Evolutionary conservation across 1,139 yeast genomes (phyloP), one percentile per base, ranked within the genome.

Genomic region (Candida albicans): DNA sequence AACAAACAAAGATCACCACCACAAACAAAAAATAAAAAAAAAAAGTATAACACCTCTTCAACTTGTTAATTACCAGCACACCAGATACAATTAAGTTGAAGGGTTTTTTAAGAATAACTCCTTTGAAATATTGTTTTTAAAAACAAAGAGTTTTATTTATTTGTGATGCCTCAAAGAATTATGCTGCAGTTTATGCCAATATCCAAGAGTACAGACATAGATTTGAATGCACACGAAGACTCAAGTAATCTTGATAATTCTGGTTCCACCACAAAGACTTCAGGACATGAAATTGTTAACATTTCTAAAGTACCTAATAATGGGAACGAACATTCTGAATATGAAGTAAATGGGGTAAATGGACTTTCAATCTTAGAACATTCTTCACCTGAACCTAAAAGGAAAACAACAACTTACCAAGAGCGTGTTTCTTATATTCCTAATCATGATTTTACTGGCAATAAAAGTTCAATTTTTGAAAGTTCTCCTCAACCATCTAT

Each of bases 381-480:
- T 11, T 40, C 47, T 26, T 41, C 34, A 36, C 47, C 52, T 18
- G 45, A 43, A 37, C 44, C 32, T 5, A 28, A 29, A 2, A 43
- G 48, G 14, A 47, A 46, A 33, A 42, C 49, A 24, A 26, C 36
- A 15, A 44, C 52, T 8, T 70, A 69, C 51, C 68, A 70, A 43
- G 59, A 59, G 13, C 39, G 35, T 26, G 15, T 73, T 36, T 64
- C 60, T 45, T 73, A 73, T 48, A 52, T 58, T 32, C 69, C 68
- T 8, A 73, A 72, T 48, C 42, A 52, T 4, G 67, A 65, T 15
- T 73, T 72, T 48, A 56, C 59, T 14, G 58, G 57, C 15, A 48
- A 47, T 34, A 49, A 45, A 38, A 45, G 49, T 39, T 39, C 53
- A 29, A 30, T 44, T 22, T 35, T 26, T 43, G 25, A 37, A 29